Base-by-base conservation (phyloP, 371 early-diverging fungal species). In the Aphelidium insulamus region DNA sequence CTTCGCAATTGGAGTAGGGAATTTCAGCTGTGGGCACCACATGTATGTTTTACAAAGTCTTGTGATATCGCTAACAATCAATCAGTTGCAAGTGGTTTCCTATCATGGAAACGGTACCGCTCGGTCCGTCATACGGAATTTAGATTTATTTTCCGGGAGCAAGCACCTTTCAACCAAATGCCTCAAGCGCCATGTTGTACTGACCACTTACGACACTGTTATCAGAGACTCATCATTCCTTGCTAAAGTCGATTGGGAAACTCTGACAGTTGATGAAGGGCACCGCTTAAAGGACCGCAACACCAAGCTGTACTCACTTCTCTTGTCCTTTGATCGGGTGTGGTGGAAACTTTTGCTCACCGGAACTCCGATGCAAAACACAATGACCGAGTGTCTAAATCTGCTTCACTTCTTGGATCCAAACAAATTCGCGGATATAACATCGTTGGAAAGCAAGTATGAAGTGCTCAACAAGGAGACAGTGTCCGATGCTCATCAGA, bases 271-370 rank as follows among this genome's bases (percentile, higher is more conserved):
- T 2, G 87, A 87, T 47, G 87, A 85, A 49, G 84, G 81, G 0
- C 87, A 88, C 36, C 60, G 85, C 29, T 51, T 87, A 21, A 88
- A 86, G 46, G 84, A 81, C 48, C 62, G 69, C 36, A 48, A 47
- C 28, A 59, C 67, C 11, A 63, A 65, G 23, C 62, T 80, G 14
- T 83, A 74, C 55, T 46, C 49, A 32, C 52, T 54, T n/a, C 50
- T 86, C 16, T 32, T 45, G 5, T 36, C 34, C 15, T 45, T 79
- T 6, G 47, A 55, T 6, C 38, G 57, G 2, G 54, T n/a, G n/a
- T n/a, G 48, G 17, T 63, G 70, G 38, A 64, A 64, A 21, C 49
- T 88, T 2, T 38, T 88, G 8, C 49, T 91, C 32, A 84, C 81
- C 4, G 67, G 67, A 7, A 84, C 84, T 3, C 81, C 81, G 4